Percentiles rank a stretch among this genome's conserved stretches.
phyloP scores from a whole-genome alignment of 1,284 basidiomycete genomes.

The Heliocybe sulcata region DNA sequence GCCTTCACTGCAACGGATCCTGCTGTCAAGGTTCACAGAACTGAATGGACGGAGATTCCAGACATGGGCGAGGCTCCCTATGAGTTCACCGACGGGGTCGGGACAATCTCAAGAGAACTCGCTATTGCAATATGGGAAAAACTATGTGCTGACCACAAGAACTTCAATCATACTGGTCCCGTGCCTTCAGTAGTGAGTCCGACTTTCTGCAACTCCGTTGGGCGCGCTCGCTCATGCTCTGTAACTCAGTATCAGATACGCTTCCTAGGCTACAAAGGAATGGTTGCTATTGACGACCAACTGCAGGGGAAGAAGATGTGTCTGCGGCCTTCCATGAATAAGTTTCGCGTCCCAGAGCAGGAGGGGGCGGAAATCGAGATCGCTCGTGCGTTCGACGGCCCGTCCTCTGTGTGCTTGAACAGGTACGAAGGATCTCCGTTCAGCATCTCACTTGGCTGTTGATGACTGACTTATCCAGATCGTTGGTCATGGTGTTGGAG shows the following conservation, averaged over 20 bases:
- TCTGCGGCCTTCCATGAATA: conserved; percentile 68
- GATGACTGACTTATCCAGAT: conserved; percentile 27
- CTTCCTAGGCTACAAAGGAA: conserved; percentile 72
- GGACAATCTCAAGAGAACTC: conserved; percentile 61
- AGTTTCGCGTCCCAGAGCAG: conserved; percentile 46
- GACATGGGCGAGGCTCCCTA: conserved; percentile 34
- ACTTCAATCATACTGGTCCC: conserved; percentile 24
- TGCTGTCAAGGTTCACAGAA: conserved; percentile 45
- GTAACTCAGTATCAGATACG: conserved; percentile 63
- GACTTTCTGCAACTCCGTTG: not conserved
- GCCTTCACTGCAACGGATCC: conserved; percentile 78
- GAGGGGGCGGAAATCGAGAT: conserved; percentile 60
- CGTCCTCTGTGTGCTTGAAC: conserved; percentile 55
- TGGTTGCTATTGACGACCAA: conserved; percentile 56
- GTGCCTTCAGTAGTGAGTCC: conserved; percentile 50
- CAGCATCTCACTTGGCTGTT: not conserved
- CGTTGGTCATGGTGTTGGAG: conserved; percentile 67
- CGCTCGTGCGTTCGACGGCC: conserved; percentile 49
- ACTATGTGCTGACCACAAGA: conserved; percentile 36
- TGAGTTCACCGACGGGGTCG: conserved; percentile 67
- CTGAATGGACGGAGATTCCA: conserved; percentile 52
- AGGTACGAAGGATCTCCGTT: conserved; percentile 30
- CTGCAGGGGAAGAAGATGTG: conserved; percentile 51
- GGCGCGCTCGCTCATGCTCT: conserved; percentile 5
- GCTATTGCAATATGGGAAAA: conserved; percentile 50